phyloP scores from a whole-genome alignment of 345 rosid genomes.

The Citrus trifoliata region DNA sequence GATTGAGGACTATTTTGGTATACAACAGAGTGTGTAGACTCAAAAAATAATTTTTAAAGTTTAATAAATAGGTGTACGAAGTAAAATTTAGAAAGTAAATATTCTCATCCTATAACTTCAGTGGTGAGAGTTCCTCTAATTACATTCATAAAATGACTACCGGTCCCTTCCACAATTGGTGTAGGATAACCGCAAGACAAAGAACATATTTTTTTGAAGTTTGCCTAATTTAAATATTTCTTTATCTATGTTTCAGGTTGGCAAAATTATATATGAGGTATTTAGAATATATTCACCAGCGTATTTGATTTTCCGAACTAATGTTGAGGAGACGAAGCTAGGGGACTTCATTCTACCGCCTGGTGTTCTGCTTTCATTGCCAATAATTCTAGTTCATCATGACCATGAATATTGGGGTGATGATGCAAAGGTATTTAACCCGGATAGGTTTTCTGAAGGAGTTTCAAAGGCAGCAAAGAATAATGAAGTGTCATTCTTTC shows the following conservation, averaged over 20 bases:
- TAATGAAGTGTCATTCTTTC: conserved; percentile 35
- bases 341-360: conserved; percentile 42
- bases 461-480: conserved; percentile 51
- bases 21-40: too few species aligned
- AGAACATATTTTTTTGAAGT: too few species aligned
- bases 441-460: conserved; percentile 48
- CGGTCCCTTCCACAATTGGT: too few species aligned
- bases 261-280: conserved; percentile 47
- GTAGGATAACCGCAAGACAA: too few species aligned
- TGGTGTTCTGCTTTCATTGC: conserved; percentile 19
- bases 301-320: conserved; percentile 10
- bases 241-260: not conserved
- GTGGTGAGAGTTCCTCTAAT: too few species aligned
- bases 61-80: too few species aligned
- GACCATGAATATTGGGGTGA: conserved; percentile 50
- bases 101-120: too few species aligned
- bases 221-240: not conserved
- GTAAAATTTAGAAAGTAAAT: too few species aligned
- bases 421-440: conserved; percentile 50
- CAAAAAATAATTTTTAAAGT: too few species aligned
- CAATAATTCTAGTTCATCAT: conserved; percentile 30
- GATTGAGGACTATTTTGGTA: too few species aligned
- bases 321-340: conserved; percentile 34
- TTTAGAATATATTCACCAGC: conserved; percentile 49
- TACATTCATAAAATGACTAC: too few species aligned